Evolutionary conservation across 495 filamentous ascomycete species (phyloP), one percentile per base, ranked within the genome.

Genomic region (Daldinia grandis): DNA sequence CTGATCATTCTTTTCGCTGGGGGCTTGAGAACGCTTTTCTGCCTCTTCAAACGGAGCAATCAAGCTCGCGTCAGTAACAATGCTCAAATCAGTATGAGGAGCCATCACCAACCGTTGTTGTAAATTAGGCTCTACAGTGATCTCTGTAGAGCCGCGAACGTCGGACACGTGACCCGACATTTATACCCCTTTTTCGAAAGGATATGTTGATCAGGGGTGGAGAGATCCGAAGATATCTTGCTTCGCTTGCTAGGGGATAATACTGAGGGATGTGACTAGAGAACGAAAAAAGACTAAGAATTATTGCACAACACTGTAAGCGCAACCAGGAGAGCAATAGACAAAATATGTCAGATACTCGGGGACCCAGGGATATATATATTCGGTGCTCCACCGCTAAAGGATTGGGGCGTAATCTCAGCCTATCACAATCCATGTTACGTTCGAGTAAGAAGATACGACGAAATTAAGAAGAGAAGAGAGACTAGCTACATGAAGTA

Each of bases 41-140:
- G 51, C 38, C 31, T 58, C 55, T 64, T 31, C 30, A 57, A 17
- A 57, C 25, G 53, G 10, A 28, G 38, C 44, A 64, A 64, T 21
- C 53, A 64, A 56, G 62, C 54, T 42, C 30, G 27, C 27, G 28
- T 65, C 44, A 58, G 62, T 38, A 65, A 65, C 62, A 58, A 27
- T 38, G 28, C 42, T 40, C 62, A 5, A 19, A 15, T 65, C 15
- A 50, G 49, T 30, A 28, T 58, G 8, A 49, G 58, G 40, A 50
- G 53, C 42, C 19, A 65, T 50, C 42, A 65, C 62, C 54, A 65
- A 65, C 62, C 62, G 62, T 40, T 58, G 53, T 27, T 53, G 24
- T 17, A 55, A 58, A 30, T 1, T 27, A 9, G 28, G 19, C 62
- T 47, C 54, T 58, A 42, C 42, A 31, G 40, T 17, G 14, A 24